phyloP scores from a whole-genome alignment of 164 flowering plant species.

The Annona cherimola region DNA sequence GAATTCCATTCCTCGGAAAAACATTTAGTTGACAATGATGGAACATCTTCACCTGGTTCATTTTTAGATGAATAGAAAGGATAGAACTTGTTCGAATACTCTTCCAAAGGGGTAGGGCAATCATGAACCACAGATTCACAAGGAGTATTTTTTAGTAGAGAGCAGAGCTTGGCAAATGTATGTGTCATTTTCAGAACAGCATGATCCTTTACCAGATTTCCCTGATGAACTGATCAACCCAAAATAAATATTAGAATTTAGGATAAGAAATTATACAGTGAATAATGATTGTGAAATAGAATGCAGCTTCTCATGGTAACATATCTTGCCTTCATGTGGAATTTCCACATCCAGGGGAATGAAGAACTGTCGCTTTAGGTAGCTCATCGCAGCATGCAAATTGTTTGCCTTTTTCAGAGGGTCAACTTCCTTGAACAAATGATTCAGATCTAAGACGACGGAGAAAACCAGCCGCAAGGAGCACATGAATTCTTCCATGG shows the following conservation, averaged over 20 bases:
- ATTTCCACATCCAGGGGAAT: slow-evolving; percentile 57
- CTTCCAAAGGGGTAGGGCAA: slow-evolving; percentile 21
- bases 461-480: slow-evolving; percentile 57
- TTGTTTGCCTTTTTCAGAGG: slow-evolving; percentile 39
- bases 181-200: slow-evolving; percentile 45
- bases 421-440: slow-evolving; percentile 58
- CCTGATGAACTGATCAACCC: slow-evolving; percentile 24
- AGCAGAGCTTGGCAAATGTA: slow-evolving; percentile 56
- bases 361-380: slow-evolving; percentile 50
- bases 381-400: slow-evolving; percentile 47
- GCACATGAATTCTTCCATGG: slow-evolving; percentile 48
- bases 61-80: slow-evolving; percentile 22
- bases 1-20: slow-evolving; percentile 37
- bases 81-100: slow-evolving; percentile 35
- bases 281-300: background rate
- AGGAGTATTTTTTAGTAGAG: slow-evolving; percentile 37
- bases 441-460: slow-evolving; percentile 48
- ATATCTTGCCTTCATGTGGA: slow-evolving; percentile 39
- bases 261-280: background rate
- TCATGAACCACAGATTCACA: slow-evolving; percentile 7
- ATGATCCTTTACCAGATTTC: slow-evolving; percentile 38
- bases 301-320: background rate
- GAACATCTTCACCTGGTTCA: slow-evolving; percentile 31
- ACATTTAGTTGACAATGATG: slow-evolving; percentile 27
- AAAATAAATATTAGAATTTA: slow-evolving; percentile 3